Evolutionary conservation across 805 yeast species (phyloP), one percentile per base, ranked within the genome.

Genomic region (Saccharomycopsis selenospora): DNA sequence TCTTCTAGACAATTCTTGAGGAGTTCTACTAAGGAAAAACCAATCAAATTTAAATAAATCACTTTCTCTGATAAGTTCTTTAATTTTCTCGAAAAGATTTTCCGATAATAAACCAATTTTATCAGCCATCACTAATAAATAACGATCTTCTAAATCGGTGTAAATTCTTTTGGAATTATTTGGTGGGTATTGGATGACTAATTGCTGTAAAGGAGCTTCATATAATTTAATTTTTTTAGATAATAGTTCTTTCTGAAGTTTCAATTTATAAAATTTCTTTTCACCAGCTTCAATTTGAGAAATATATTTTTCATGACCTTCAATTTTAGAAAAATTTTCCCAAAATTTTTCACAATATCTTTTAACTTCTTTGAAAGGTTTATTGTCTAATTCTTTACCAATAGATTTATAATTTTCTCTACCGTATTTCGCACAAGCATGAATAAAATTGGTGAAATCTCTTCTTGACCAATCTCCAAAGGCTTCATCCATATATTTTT

Each of bases 91-190:
- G 53, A 72, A 75, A 38, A 85, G 66, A 46, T 76, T 72, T 22
- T 78, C 81, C 42, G 76, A 67, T 57, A 75, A 69, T 23, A 85
- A 61, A 0, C 95, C 95, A 55, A 76, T 71, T 56, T 80, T 80
- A 61, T 81, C 71, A 1, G 82, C 82, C 47, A 77, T 74, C 25
- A 73, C 56, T 44, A 85, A 59, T 23, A 85, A 66, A 56, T 80
- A 85, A 46, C 86, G 70, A 59, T 85, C 95, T 59, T 85, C 95
- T 0, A 73, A 62, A 27, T 77, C 76, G 6, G 85, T 78, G 57
- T 82, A 85, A 6, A 83, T 72, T 56, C 89, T 67, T 58, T 85
- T 83, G 10, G 93, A 83, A 60, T 83, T 85, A 59, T 84, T 85
- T n/a, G 90, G 90, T 0, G 93, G 91, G 52, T 83, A 85, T 47